These are phyloP conservation scores for Arthrobotrys pseudoclavata DNA, from an alignment of 2,329 filamentous ascomycete genomes.

Conservation along the genomic window DNA sequence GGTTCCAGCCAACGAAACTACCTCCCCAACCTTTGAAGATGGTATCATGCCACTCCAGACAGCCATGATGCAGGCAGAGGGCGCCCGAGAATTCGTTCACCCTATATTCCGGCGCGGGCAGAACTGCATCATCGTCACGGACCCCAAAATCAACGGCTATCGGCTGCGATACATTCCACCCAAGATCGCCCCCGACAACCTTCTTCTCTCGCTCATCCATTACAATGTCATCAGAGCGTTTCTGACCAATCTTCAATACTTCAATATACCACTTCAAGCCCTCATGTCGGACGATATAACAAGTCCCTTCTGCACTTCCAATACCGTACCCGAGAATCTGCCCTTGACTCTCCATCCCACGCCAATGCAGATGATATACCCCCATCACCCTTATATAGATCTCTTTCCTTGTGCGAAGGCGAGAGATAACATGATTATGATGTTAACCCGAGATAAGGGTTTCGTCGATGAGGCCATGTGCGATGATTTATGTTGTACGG, in stretches of 20 bases:
- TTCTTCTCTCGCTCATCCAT: conserved; percentile 55
- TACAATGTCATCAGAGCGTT: conserved; percentile 58
- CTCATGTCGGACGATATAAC: conserved; percentile 61
- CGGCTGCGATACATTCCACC: conserved; percentile 59
- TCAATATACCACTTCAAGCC: conserved; percentile 51
- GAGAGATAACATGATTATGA: conserved; percentile 65
- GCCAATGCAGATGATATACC: conserved; percentile 63
- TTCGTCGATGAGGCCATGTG: conserved; percentile 62
- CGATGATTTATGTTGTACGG: conserved; percentile 59
- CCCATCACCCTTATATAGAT: conserved; percentile 66
- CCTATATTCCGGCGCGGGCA: conserved; percentile 44
- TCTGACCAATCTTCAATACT: conserved; percentile 47
- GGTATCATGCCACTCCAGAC: conserved; percentile 27
- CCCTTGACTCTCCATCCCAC: conserved; percentile 64
- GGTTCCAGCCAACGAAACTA: conserved; percentile 1
- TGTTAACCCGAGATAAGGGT: conserved; percentile 60
- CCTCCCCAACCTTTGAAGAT: conserved; percentile 30
- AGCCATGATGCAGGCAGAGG: conserved; percentile 37
- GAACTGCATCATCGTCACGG: conserved; percentile 54
- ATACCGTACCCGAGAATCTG: conserved; percentile 37
- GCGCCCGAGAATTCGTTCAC: conserved; percentile 20
- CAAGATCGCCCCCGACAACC: conserved; percentile 56
- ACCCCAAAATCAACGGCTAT: conserved; percentile 47
- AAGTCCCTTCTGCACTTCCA: conserved; percentile 59
- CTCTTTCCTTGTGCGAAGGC: conserved; percentile 65